These are phyloP conservation scores for Pseudophaeomoniella oleicola DNA, from an alignment of 2,329 filamentous ascomycete genomes.

Conservation along the genomic window DNA sequence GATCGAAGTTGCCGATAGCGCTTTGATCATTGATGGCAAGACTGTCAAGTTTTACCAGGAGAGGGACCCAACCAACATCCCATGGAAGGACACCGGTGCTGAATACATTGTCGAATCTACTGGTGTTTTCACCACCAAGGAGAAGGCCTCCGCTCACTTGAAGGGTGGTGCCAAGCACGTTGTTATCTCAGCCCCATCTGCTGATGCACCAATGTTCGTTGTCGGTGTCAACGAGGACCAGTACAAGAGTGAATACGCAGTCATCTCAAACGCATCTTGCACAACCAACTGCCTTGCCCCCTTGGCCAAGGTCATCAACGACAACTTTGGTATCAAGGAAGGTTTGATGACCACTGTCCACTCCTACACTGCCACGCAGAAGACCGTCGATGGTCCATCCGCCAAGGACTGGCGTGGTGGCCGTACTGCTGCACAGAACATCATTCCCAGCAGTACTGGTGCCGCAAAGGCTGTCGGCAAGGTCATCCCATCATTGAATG, in stretches of 20 bases:
- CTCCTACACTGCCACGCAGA: conserved; percentile 99
- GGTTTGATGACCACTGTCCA: conserved; percentile 99
- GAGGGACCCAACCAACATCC: conserved; percentile 78
- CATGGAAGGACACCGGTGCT: conserved; percentile 76
- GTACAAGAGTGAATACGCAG: conserved; percentile 79
- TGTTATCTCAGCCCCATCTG: conserved; percentile 45
- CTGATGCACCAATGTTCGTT: conserved; percentile 98
- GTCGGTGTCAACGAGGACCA: conserved; percentile 96
- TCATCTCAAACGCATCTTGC: conserved; percentile 99
- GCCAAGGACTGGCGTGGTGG: conserved; percentile 99
- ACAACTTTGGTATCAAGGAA: conserved; percentile 95
- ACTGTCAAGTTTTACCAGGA: conserved; percentile 87
- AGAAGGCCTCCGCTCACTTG: conserved; percentile 89
- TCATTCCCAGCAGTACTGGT: conserved; percentile 98
- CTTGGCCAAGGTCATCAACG: conserved; percentile 97
- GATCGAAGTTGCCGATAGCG: conserved; percentile 56
- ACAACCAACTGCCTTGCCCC: conserved; percentile 99
- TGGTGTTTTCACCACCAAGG: conserved; percentile 96
- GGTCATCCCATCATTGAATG: conserved; percentile 94
- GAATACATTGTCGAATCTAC: conserved; percentile 96
- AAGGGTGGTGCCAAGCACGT: conserved; percentile 97
- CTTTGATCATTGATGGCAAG: conserved; percentile 85
- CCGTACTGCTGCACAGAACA: conserved; percentile 97
- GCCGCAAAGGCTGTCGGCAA: conserved; percentile 99
- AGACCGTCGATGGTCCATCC: conserved; percentile 96